Evolutionary conservation across 2,329 filamentous ascomycete species (phyloP).

Genomic region (Madurella fahalii): DNA sequence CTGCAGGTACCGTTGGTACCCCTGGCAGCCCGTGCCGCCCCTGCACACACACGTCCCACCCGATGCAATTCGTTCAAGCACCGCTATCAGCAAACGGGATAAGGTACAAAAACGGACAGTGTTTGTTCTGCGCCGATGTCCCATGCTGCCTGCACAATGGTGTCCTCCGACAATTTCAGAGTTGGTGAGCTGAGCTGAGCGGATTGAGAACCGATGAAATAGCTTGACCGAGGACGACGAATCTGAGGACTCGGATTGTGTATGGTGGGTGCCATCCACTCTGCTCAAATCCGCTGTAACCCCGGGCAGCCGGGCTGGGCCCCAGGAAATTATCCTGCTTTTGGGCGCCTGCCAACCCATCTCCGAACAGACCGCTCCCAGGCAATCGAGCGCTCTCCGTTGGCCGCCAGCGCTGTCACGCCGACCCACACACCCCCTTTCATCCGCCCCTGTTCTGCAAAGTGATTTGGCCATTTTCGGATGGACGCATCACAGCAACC

Average conservation of each 20-base stretch:
- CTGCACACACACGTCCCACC: too few relatives aligned
- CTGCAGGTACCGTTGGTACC: constrained; percentile 11
- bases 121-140: too few relatives aligned
- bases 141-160: too few relatives aligned
- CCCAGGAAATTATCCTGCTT: constrained; percentile 15
- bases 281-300: constrained; percentile 9
- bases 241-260: not conserved
- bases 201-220: too few relatives aligned
- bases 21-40: not conserved
- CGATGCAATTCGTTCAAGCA: not conserved
- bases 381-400: constrained; percentile 5
- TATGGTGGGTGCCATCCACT: not conserved
- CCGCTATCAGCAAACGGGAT: not conserved
- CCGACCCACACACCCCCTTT: constrained; percentile 24
- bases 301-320: constrained; percentile 10
- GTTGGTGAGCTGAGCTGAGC: too few relatives aligned
- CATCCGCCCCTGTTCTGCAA: constrained; percentile 10
- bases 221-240: not conserved
- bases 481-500: constrained; percentile 7
- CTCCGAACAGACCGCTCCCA: constrained; percentile 7
- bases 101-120: not conserved
- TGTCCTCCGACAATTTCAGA: too few relatives aligned
- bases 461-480: constrained; percentile 18
- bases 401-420: constrained; percentile 10
- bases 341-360: constrained; percentile 5